Base-by-base conservation (phyloP, 495 filamentous ascomycete genomes). In the Patellaria atrata region DNA sequence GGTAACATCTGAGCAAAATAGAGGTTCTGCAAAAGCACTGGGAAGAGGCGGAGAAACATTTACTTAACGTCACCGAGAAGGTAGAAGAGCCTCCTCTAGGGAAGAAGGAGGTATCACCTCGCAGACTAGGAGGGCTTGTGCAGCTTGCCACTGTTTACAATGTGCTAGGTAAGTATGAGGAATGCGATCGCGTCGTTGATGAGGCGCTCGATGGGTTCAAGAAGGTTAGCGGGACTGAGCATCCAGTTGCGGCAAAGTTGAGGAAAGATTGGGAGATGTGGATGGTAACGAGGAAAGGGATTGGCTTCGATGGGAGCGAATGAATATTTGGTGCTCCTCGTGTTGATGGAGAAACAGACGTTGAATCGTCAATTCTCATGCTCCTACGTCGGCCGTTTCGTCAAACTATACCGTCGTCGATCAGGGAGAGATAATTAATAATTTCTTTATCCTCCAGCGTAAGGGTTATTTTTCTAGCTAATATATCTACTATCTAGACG, bases 41-140 rank as follows among this genome's bases (percentile, higher is more conserved):
- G 28, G 9, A 27, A 3, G 53, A 52, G 7, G 54, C 48, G 23
- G 56, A 59, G 47, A 22, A 38, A 13, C 39, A 44, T 1, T 37
- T 53, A 34, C 21, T 33, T 15, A 32, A 43, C 18, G 51, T 57
- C n/a, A 44, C 43, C 2, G 33, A 41, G 23, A n/a, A 30, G 42
- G 13, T 38, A 43, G 10, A 17, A 32, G 19, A 48, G 51, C 17
- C 32, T 16, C 22, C 29, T 18, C 5, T 22, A 36, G 3, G 25
- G 27, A 8, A 17, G 37, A 16, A 41, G 46, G 10, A 44, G 49
- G 5, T 44, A 55, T 24, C 45, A 53, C 34, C 47, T 46, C 8
- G 54, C 35, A 43, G 39, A 7, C 9, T 52, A 6, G 27, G 33
- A 6, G 38, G 41, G 3, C 15, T 54, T 15, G 48, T 40, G 23